A percentile compares a stretch with the other conserved stretches of the same genome.
Evolutionary conservation across 768 basidiomycete species (phyloP).

Genomic region (Clavulina sp.): DNA sequence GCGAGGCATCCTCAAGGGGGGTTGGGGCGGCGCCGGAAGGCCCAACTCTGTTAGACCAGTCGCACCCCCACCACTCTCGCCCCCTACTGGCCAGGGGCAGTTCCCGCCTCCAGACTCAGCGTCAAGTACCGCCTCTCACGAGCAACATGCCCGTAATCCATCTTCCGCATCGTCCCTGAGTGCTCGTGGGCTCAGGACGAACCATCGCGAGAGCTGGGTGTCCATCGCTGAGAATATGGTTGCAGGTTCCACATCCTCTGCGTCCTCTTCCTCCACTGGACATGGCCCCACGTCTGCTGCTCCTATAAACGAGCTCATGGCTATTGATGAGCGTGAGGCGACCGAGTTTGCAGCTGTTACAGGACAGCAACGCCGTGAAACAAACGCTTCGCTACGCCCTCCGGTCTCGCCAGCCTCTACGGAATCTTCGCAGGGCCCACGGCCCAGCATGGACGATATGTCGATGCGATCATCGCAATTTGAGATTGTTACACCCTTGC

Average conservation of each 20-base stretch:
- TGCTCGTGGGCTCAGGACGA: background rate
- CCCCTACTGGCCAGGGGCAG: background rate
- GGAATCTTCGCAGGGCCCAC: background rate
- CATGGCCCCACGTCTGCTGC: background rate
- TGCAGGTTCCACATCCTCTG: background rate
- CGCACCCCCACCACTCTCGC: no score
- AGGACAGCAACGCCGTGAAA: background rate
- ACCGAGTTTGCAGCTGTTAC: background rate
- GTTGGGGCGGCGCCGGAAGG: background rate
- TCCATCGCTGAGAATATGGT: background rate
- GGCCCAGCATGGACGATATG: conserved; percentile 1
- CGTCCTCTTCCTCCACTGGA: background rate
- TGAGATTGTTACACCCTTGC: conserved; percentile 8
- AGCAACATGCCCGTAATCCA: background rate
- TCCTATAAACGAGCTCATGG: no score
- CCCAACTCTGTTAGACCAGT: no score
- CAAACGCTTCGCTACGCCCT: background rate
- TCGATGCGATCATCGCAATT: conserved; percentile 9
- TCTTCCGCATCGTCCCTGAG: background rate
- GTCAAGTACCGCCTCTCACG: background rate
- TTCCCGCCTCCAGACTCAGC: background rate
- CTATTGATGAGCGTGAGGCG: background rate
- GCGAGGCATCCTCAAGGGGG: background rate
- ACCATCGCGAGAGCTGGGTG: background rate
- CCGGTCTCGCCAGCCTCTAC: background rate